Evolutionary conservation across 805 yeast species (phyloP).

Genomic region (Ogataea pilisensis): DNA sequence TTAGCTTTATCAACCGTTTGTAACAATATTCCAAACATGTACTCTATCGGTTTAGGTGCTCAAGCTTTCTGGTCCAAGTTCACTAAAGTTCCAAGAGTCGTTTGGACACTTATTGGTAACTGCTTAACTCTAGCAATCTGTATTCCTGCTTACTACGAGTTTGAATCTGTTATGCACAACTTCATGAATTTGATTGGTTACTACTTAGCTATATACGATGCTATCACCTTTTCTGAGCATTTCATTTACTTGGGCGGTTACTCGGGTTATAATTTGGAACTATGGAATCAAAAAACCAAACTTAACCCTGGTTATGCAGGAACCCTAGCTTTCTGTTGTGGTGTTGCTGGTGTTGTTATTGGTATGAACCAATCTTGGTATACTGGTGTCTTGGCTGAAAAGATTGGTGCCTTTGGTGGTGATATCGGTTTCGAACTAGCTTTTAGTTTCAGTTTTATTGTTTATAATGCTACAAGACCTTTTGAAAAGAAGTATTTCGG

Average conservation of each 20-base stretch:
- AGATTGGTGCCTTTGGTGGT: constrained; percentile 68
- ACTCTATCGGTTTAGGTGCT: constrained; percentile 82
- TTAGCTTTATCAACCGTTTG: constrained; percentile 84
- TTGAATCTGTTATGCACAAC: constrained; percentile 68
- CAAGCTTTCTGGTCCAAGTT: constrained; percentile 81
- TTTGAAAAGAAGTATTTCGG: constrained; percentile 63
- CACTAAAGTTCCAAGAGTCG: constrained; percentile 70
- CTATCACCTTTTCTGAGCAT: constrained; percentile 77
- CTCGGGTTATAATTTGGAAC: constrained; percentile 56
- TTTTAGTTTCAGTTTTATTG: constrained; percentile 59
- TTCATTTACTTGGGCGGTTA: constrained; percentile 68
- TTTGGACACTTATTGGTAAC: constrained; percentile 79
- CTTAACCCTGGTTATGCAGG: constrained; percentile 82
- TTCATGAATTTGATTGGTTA: constrained; percentile 92
- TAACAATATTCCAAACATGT: constrained; percentile 91
- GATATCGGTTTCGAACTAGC: constrained; percentile 86
- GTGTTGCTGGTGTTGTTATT: constrained; percentile 78
- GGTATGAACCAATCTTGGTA: constrained; percentile 92
- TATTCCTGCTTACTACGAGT: constrained; percentile 80
- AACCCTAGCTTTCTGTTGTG: constrained; percentile 72
- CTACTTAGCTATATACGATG: constrained; percentile 82
- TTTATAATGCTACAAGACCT: constrained; percentile 54
- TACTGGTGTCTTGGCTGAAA: constrained; percentile 59
- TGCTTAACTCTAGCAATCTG: constrained; percentile 77
- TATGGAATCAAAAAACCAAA: constrained; percentile 51